Base-by-base conservation (phyloP, 257 asterid genomes). In the Sherardia arvensis region DNA sequence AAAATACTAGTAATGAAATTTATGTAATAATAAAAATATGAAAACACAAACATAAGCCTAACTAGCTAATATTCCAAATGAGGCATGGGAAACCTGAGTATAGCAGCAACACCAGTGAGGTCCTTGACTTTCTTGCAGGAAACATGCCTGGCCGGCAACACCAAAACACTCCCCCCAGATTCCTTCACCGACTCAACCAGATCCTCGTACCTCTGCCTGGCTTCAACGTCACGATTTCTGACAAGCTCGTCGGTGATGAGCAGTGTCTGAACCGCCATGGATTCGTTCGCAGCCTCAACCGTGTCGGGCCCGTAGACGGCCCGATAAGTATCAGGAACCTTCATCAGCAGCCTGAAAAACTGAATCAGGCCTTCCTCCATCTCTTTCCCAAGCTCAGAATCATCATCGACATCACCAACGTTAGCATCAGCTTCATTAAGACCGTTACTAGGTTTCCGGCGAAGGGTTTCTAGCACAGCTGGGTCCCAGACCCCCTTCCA, bases 71-170 rank as follows among this genome's bases (percentile, higher is more conserved):
- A 26, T 1, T 18, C 56, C 12, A 51, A 21, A 7, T 51, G n/a
- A 8, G 30, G 32, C 59, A 54, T 9, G 6, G 59, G 59, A 54
- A 54, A 54, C 26, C 59, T 26, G 2, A 54, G 59, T 9, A 54
- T 54, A 22, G 59, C 59, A 9, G 59, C 59, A 54, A 54, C 28
- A 21, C 32, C 32, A 54, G 59, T 22, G 18, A 8, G 32, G 7
- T 54, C 7, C 28, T 26, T 28, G 32, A 54, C 2, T 25, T 12
- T 94, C 76, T 92, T 95, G 73, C 99, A 97, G 5, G 97, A 90
- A 67, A 83, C 91, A 57, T 92, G 97, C 97, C 89, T 87, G 43
- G 97, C 87, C 5, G 99, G 90, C 78, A 89, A 90, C 77, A 92
- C 77, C 75, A 76, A 86, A 61, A 78, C 91, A 45, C 77, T 78